Base-by-base conservation (phyloP, 176 grass and related monocot species). In the Carex kokanica region DNA sequence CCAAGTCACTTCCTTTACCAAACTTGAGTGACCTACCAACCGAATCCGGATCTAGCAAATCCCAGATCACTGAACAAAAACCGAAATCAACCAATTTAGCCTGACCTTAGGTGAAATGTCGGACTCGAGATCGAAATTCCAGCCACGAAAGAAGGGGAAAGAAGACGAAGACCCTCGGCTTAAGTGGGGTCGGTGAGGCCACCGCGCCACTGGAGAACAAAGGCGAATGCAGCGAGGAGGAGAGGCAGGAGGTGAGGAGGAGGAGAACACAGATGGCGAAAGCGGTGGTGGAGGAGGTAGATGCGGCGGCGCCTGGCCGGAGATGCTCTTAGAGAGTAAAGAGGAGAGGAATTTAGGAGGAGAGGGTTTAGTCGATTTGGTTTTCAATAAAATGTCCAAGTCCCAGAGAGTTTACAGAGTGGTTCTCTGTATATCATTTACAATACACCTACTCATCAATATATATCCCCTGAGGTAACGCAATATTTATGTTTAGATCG, bases 171-270 rank as follows among this genome's bases (percentile, higher is more conserved):
- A 94, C 2, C 90, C 92, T 78, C 92, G 79, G 16, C 89, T 87
- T 56, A 98, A 89, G 90, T 67, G 11, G 95, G 92, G 53, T 93
- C 92, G 41, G 83, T 85, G 85, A 95, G 81, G 60, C 95, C 95
- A 17, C 95, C 95, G 88, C 95, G 92, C 95, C 95, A 98, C 83
- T 98, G 95, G 64, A 98, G 95, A 59, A 84, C 89, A 84, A 98
- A 98, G 51, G 95, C 95, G 84, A 98, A 95, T 8, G 89, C 88
- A 4, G 95, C 95, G 79, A 98, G 92, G 75, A 88, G 90, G 81
- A 98, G 89, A 16, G 95, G 95, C 12, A 98, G 89, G 47, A 91
- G 78, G 8, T 98, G 74, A 98, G 95, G 82, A 98, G 92, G 0
- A 98, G 88, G 1, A 98, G 91, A 74, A 98, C 36, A 20, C 91